These are phyloP conservation scores for Phytophthora cactorum DNA, from an alignment of 352 stramenopile genomes.

Conservation along the genomic window DNA sequence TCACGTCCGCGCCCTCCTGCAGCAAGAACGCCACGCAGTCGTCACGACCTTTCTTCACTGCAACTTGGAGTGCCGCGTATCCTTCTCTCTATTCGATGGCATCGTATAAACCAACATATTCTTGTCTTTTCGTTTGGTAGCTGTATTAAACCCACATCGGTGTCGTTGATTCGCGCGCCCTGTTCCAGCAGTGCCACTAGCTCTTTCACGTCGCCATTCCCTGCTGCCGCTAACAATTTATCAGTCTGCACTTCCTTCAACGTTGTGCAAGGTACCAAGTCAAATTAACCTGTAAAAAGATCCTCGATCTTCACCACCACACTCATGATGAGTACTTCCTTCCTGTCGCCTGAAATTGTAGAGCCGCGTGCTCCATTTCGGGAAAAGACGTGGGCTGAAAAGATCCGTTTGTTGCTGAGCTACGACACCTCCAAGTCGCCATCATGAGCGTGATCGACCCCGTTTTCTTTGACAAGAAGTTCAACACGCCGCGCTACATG, in stretches of 20 bases:
- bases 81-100: constrained; percentile 51
- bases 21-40: constrained; percentile 66
- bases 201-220: constrained; percentile 40
- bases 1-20: constrained; percentile 53
- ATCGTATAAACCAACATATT: background rate
- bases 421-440: background rate
- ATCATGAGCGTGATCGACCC: constrained; percentile 74
- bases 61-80: constrained; percentile 65
- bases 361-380: constrained; percentile 8
- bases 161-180: constrained; percentile 62
- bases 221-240: constrained; percentile 35
- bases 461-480: constrained; percentile 87
- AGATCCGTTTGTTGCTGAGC: constrained; percentile 5
- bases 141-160: constrained; percentile 36
- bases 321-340: constrained; percentile 34
- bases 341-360: background rate
- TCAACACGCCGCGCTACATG: constrained; percentile 80
- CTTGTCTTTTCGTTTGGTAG: background rate
- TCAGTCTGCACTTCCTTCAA: background rate
- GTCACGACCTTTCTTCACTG: constrained; percentile 57
- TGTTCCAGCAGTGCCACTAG: constrained; percentile 48
- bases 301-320: constrained; percentile 63
- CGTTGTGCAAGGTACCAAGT: background rate
- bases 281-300: constrained; percentile 56
- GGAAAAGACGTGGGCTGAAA: constrained; percentile 32